A percentile compares a stretch with the other conserved stretches of the same genome.
Evolutionary conservation across 2,329 filamentous ascomycete genomes (phyloP).

Genomic region (Nannizzia gypsea): DNA sequence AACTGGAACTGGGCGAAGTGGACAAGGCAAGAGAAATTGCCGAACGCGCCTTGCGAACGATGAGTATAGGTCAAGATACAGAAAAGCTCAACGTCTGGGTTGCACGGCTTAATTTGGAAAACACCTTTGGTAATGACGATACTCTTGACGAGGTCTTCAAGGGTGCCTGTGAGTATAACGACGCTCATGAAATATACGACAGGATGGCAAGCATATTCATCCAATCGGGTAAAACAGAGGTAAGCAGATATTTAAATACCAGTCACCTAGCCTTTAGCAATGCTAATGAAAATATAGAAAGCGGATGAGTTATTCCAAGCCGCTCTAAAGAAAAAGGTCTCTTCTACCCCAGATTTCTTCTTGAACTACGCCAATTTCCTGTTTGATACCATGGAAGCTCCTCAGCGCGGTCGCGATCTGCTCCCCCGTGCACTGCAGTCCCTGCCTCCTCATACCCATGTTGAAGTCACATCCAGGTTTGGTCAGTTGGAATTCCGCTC

Average conservation of each 20-base stretch:
- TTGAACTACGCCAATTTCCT: constrained; percentile 92
- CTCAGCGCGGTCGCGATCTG: constrained; percentile 64
- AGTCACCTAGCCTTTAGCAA: background rate
- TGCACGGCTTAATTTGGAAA: constrained; percentile 86
- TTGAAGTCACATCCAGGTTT: constrained; percentile 73
- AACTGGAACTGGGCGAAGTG: constrained; percentile 81
- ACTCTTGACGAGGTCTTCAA: constrained; percentile 77
- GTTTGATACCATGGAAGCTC: constrained; percentile 57
- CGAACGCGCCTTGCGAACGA: constrained; percentile 79
- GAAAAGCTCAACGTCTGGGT: constrained; percentile 96
- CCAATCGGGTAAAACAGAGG: constrained; percentile 70
- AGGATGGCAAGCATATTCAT: constrained; percentile 90
- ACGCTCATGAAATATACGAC: constrained; percentile 79
- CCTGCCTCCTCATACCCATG: constrained; percentile 56
- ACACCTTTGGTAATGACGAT: constrained; percentile 74
- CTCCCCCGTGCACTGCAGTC: constrained; percentile 76
- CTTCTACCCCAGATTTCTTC: constrained; percentile 69
- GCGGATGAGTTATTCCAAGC: constrained; percentile 78
- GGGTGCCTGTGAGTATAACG: constrained; percentile 86
- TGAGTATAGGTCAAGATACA: constrained; percentile 78
- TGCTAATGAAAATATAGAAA: constrained; percentile 44
- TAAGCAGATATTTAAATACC: constrained; percentile 37
- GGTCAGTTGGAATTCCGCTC: constrained; percentile 86
- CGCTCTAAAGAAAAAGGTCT: constrained; percentile 85
- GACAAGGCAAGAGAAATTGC: constrained; percentile 79